Base-by-base conservation (phyloP, 1,139 yeast species). In the Kodamaea derodonti region DNA sequence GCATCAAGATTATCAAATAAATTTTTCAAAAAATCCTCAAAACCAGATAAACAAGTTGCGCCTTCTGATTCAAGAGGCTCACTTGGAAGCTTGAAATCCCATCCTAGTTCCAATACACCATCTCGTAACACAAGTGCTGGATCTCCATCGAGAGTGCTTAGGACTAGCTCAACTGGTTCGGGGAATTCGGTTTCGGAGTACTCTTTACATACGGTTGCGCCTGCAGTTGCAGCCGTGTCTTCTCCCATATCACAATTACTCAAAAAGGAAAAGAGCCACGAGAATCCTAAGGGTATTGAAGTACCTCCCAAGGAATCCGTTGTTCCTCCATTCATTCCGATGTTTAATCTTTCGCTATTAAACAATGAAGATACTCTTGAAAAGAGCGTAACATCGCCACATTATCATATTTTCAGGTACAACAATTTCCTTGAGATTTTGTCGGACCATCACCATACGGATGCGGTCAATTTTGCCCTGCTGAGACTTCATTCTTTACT, bases 381-480 rank as follows among this genome's bases (percentile, higher is more conserved):
- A 22, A 31, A 41, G 13, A 40, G 36, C 16, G 50, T 67, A 17
- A 41, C 47, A 14, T 47, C 60, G 3, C 71, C 72, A 1, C 43
- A 53, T 2, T 64, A 58, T 37, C 67, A 62, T 37, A 39, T 56
- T 4, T 54, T 59, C 40, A 46, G 72, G n/a, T 69, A 52, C 41
- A 54, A 58, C 34, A 56, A 53, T 33, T 69, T 62, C 41, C 51
- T 68, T 12, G 65, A 61, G 20, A 50, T 61, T 16, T 36, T 67
- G 18, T 41, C 55, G 16, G 65, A 56, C 10, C 64, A 62, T 36
- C 72, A 62, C 34, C 45, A 48, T 14, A 55, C 56, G 32, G 75
- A 69, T 43, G 67, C 74, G 0, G 52, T 66, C n/a, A 65, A 59
- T 39, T 68, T 68, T 49, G 69, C 72, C 13, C 56, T 48, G 25